Conservation (phyloP, 495 filamentous ascomycete species). For the Extremus antarcticus region DNA sequence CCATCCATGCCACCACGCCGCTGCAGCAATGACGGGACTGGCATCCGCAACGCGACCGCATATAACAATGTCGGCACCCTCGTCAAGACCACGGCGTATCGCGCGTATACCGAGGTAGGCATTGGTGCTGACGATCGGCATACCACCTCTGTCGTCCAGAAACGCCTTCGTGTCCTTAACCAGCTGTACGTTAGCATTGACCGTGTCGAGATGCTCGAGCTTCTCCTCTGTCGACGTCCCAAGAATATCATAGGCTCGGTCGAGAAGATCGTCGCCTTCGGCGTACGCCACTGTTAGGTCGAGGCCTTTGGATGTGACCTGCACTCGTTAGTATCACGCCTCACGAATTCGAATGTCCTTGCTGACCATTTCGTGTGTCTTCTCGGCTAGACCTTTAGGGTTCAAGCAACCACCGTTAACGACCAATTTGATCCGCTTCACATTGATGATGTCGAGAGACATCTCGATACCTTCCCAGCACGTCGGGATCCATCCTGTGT, state of each 20-base stretch:
- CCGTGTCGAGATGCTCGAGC: conserved; percentile 33
- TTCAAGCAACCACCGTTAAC: conserved; percentile 39
- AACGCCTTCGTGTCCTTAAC: conserved; percentile 23
- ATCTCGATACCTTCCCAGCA: conserved; percentile 38
- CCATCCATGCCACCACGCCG: conserved; percentile 32
- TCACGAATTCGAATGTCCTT: not conserved
- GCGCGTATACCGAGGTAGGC: conserved; percentile 30
- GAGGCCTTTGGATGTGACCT: conserved; percentile 35
- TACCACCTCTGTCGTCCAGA: conserved; percentile 15
- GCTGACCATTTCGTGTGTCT: conserved; percentile 29
- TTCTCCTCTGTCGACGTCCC: conserved; percentile 19
- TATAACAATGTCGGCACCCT: conserved; percentile 32
- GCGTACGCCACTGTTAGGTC: conserved; percentile 44
- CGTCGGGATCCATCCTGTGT: conserved; percentile 35
- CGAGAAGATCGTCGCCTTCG: conserved; percentile 42
- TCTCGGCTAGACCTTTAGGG: conserved; percentile 34
- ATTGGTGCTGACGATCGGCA: conserved; percentile 25
- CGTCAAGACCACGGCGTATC: conserved; percentile 25
- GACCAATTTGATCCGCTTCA: conserved; percentile 36
- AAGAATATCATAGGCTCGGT: conserved; percentile 26
- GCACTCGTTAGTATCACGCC: not conserved
- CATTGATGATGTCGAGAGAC: conserved; percentile 34
- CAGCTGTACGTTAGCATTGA: conserved; percentile 31
- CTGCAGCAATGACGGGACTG: conserved; percentile 25
- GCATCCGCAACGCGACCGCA: conserved; percentile 33